Conservation (phyloP, 441 rosid genomes). For the Biscutella laevigata region DNA sequence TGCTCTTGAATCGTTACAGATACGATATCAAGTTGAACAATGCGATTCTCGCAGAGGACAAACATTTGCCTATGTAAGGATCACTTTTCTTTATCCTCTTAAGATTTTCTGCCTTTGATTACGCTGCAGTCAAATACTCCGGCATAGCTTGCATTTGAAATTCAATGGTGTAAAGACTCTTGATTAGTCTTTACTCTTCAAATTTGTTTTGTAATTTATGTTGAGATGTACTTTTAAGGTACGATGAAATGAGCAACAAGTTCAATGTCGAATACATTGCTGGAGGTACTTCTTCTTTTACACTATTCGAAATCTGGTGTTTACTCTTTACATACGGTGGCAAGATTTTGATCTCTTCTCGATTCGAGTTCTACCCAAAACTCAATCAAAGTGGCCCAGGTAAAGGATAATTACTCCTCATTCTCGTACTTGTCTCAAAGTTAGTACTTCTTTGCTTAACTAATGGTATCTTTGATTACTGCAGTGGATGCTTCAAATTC, state of each 20-base stretch:
- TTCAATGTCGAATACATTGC: slow-evolving; percentile 76
- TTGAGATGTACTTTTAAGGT: slow-evolving; percentile 36
- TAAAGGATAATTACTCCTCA: slow-evolving; percentile 10
- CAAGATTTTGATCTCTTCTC: not conserved
- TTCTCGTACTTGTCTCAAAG: not conserved
- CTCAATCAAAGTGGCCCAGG: slow-evolving; percentile 94
- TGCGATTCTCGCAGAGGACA: slow-evolving; percentile 92
- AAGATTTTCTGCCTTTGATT: not conserved
- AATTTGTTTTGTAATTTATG: not conserved
- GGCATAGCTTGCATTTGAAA: not conserved
- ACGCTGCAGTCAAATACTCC: not conserved
- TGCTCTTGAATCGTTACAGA: slow-evolving; percentile 13
- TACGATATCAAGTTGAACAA: slow-evolving; percentile 75
- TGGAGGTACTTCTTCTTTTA: slow-evolving; percentile 52
- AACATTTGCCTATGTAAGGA: slow-evolving; percentile 82
- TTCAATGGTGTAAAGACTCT: not conserved
- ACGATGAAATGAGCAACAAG: slow-evolving; percentile 59
- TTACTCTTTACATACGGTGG: not conserved
- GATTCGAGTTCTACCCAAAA: slow-evolving; percentile 32
- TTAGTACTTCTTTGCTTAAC: not conserved
- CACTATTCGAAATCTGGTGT: not conserved
- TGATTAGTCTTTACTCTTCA: not conserved
- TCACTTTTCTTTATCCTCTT: not conserved
- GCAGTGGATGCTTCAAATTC: slow-evolving; percentile 96
- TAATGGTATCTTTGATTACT: slow-evolving; percentile 2